Evolutionary conservation across 208 protist genomes (phyloP).

Genomic region (Porcisia deanei): DNA sequence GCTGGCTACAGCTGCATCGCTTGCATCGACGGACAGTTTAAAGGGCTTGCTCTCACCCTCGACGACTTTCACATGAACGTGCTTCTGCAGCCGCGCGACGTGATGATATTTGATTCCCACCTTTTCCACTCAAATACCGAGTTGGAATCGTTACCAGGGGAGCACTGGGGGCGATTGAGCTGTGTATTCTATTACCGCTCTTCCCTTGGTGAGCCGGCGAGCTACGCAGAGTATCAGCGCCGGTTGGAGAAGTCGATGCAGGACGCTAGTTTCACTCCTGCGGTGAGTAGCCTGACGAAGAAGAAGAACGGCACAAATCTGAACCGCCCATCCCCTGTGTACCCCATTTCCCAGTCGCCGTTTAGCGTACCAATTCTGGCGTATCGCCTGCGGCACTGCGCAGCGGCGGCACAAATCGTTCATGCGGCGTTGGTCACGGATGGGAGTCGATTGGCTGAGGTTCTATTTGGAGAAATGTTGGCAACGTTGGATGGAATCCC

Average conservation of each 20-base stretch:
- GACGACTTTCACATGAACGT: conserved; percentile 79
- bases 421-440: conserved; percentile 35
- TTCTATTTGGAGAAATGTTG: conserved; percentile 73
- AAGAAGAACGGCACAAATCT: conserved; percentile 75
- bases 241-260: conserved; percentile 45
- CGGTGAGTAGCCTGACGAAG: conserved; percentile 32
- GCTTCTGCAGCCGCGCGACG: conserved; percentile 75
- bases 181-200: conserved; percentile 93
- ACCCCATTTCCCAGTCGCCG: conserved; percentile 49
- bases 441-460: conserved; percentile 13
- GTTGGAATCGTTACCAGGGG: conserved; percentile 42
- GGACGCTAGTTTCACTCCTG: conserved; percentile 9
- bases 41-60: conserved; percentile 73
- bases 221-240: conserved; percentile 74
- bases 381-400: conserved; percentile 31
- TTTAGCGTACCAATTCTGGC: conserved; percentile 43
- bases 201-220: conserved; percentile 64
- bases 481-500: conserved; percentile 51
- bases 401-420: conserved; percentile 32
- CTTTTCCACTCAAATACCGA: conserved; percentile 93
- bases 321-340: conserved; percentile 53
- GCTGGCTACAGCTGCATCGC: conserved; percentile 84
- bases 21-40: conserved; percentile 85
- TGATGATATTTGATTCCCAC: conserved; percentile 92
- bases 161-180: conserved; percentile 74